A percentile compares a stretch with the other conserved stretches of the same genome.
Evolutionary conservation across 2,329 filamentous ascomycete species (phyloP).

Genomic region (Cadophora sp.): DNA sequence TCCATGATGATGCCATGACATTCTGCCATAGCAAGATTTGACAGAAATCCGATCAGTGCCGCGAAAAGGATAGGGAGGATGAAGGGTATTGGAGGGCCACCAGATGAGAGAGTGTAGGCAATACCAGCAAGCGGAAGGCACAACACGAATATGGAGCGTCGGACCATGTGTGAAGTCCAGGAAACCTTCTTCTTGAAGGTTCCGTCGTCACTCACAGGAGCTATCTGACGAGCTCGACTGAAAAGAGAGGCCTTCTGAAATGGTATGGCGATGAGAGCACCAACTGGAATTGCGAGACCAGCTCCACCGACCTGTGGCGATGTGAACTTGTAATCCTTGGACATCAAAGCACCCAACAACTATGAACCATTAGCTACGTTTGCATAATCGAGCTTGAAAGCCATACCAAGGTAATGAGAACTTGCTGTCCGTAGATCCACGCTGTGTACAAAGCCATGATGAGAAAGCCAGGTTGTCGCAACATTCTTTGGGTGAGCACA

Average conservation of each 20-base stretch:
- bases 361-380: constrained; percentile 41
- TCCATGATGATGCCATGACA: constrained; percentile 83
- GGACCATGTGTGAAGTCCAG: constrained; percentile 76
- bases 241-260: constrained; percentile 76
- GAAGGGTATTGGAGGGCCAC: constrained; percentile 65
- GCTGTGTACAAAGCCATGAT: constrained; percentile 74
- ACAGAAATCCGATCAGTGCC: constrained; percentile 71
- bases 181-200: constrained; percentile 65
- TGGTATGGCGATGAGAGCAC: constrained; percentile 73
- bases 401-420: constrained; percentile 72
- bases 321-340: constrained; percentile 68
- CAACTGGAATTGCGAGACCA: constrained; percentile 70
- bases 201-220: constrained; percentile 68
- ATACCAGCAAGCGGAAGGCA: constrained; percentile 70
- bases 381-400: constrained; percentile 18
- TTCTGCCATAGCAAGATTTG: constrained; percentile 76
- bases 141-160: constrained; percentile 71
- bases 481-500: constrained; percentile 71
- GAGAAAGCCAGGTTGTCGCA: constrained; percentile 76
- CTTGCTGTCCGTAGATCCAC: constrained; percentile 81
- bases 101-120: constrained; percentile 71
- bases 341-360: constrained; percentile 74
- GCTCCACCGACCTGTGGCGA: constrained; percentile 72
- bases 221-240: constrained; percentile 66
- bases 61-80: constrained; percentile 72